These are phyloP conservation scores for Mycena sp. DNA, from an alignment of 1,284 basidiomycete species.

Conservation along the genomic window DNA sequence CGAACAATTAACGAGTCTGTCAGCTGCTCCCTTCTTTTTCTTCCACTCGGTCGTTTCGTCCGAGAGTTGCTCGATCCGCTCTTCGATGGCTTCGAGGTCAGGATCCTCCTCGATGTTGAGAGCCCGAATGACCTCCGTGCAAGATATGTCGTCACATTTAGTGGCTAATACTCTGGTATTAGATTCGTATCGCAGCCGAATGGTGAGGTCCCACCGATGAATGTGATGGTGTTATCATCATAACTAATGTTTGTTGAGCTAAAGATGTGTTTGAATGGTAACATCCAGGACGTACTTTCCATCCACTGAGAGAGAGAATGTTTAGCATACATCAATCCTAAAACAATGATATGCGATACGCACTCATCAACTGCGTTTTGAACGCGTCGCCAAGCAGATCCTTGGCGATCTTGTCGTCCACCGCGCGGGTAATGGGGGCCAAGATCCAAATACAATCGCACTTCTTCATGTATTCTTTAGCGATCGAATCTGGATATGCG, in stretches of 20 bases:
- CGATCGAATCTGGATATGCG: slow-evolving; percentile 49
- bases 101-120: slow-evolving; percentile 61
- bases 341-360: slow-evolving; percentile 33
- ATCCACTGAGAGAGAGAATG: slow-evolving; percentile 43
- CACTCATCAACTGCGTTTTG: slow-evolving; percentile 68
- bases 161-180: no score
- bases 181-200: no score
- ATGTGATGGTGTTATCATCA: slow-evolving; percentile 65
- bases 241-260: slow-evolving; percentile 43
- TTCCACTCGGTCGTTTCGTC: slow-evolving; percentile 52
- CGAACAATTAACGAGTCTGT: slow-evolving; percentile 53
- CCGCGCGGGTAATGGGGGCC: slow-evolving; percentile 61
- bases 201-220: slow-evolving; percentile 53
- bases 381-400: slow-evolving; percentile 61
- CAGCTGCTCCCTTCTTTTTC: slow-evolving; percentile 51
- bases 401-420: slow-evolving; percentile 67
- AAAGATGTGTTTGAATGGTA: not conserved
- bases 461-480: slow-evolving; percentile 70
- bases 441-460: slow-evolving; percentile 66
- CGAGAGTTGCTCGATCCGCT: slow-evolving; percentile 50
- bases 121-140: slow-evolving; percentile 62
- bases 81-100: slow-evolving; percentile 60
- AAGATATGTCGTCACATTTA: slow-evolving; percentile 73
- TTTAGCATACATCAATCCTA: not conserved
- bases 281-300: slow-evolving; percentile 34